These are phyloP conservation scores for Myxozyma nipponensis DNA, from an alignment of 805 yeast species.

Conservation along the genomic window DNA sequence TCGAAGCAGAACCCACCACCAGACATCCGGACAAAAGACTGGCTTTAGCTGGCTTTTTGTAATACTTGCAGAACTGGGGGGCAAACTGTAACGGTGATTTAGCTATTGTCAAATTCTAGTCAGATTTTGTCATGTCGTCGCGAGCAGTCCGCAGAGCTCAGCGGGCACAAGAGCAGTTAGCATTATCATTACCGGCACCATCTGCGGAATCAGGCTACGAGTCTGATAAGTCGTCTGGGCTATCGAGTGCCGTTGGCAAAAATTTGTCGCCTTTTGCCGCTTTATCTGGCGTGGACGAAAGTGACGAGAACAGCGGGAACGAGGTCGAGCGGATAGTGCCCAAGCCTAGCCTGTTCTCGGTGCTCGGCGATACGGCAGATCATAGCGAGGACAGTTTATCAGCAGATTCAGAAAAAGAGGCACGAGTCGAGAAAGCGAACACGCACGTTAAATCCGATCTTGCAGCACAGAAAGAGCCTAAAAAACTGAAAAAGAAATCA, in stretches of 20 bases:
- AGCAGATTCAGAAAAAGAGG: neutral
- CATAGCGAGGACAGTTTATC: neutral
- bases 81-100: no score
- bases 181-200: no score
- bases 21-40: no score
- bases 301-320: neutral
- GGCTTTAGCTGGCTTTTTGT: no score
- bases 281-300: neutral
- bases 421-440: neutral
- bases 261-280: neutral
- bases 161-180: conserved; percentile 11
- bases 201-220: neutral
- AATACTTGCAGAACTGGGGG: no score
- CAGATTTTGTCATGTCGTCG: conserved; percentile 3
- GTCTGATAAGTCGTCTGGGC: neutral
- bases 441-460: neutral
- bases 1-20: no score
- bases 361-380: conserved; percentile 13
- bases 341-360: conserved; percentile 15
- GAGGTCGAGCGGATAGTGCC: neutral
- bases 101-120: no score
- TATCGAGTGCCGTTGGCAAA: neutral
- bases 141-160: conserved; percentile 26
- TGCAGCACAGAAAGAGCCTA: neutral
- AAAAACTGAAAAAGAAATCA: conserved; percentile 15